Evolutionary conservation across 2,329 filamentous ascomycete species (phyloP).

Genomic region (Zymoseptoria passerinii): DNA sequence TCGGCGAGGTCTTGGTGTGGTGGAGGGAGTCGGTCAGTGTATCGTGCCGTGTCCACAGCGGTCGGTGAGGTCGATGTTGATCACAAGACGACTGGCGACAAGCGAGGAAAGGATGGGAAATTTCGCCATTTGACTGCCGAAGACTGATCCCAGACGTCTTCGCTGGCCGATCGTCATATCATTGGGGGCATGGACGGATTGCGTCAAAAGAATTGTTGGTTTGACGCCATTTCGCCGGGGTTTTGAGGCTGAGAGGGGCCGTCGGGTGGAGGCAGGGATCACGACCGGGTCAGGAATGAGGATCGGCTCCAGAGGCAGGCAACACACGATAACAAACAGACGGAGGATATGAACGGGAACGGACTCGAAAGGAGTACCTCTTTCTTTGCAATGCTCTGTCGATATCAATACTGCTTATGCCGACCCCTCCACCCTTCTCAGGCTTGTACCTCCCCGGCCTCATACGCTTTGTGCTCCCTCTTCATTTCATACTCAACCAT

Average conservation of each 20-base stretch:
- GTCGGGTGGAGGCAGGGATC: too few species aligned
- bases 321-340: too few species aligned
- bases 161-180: not conserved
- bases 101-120: not conserved
- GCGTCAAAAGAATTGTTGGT: not conserved
- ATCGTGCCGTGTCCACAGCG: too few species aligned
- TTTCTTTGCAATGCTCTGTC: not conserved
- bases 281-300: too few species aligned
- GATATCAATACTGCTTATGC: not conserved
- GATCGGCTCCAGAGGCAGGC: too few species aligned
- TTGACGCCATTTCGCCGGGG: not conserved
- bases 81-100: not conserved
- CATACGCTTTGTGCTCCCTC: constrained; percentile 22
- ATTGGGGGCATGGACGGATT: not conserved
- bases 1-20: not conserved
- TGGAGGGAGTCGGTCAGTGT: not conserved
- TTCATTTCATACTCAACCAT: constrained; percentile 26
- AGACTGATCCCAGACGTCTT: not conserved
- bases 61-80: too few species aligned
- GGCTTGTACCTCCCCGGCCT: constrained; percentile 18
- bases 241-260: not conserved
- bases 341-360: too few species aligned
- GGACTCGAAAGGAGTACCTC: too few species aligned
- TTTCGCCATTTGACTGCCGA: not conserved
- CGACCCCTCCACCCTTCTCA: not conserved